These are phyloP conservation scores for Chalciporus sphaerocephalus DNA, from an alignment of 768 basidiomycete species.

Conservation along the genomic window DNA sequence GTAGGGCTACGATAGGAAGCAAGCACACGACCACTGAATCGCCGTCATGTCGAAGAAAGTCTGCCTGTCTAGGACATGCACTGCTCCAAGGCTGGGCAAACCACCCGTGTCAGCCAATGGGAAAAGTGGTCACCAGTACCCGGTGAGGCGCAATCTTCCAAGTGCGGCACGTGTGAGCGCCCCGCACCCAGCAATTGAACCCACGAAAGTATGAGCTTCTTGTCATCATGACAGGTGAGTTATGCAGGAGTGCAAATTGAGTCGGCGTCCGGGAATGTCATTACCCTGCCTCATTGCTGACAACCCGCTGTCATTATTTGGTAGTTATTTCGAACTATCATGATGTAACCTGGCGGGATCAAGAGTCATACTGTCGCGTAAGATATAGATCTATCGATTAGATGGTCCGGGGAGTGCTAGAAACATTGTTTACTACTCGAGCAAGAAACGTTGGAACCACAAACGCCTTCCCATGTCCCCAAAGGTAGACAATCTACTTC, in stretches of 20 bases:
- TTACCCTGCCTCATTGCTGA: constrained; percentile 5
- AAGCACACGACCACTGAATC: not conserved
- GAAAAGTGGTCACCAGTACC: constrained; percentile 18
- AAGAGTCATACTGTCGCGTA: constrained; percentile 8
- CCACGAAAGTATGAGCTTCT: constrained; percentile 16
- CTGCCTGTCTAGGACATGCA: not conserved
- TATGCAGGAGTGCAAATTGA: constrained; percentile 5
- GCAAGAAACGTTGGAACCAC: not conserved
- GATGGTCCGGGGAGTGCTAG: not conserved
- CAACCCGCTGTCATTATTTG: constrained; percentile 11
- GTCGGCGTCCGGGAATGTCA: constrained; percentile 14
- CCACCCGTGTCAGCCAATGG: constrained; percentile 6
- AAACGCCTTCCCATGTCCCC: not conserved
- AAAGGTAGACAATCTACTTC: not conserved
- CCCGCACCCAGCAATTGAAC: constrained; percentile 9
- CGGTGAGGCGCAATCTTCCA: constrained; percentile 20
- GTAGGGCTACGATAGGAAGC: no score
- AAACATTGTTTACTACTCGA: not conserved
- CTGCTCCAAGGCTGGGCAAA: not conserved
- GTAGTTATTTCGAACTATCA: no score
- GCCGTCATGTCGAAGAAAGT: not conserved
- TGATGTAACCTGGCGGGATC: not conserved
- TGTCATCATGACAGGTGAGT: constrained; percentile 7
- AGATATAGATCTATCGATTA: constrained; percentile 17
- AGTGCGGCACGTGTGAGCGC: constrained; percentile 12